Percentiles rank a stretch among this genome's conserved stretches.
Conservation (phyloP, 2,329 filamentous ascomycete species). For the Neofusicoccum sp. region DNA sequence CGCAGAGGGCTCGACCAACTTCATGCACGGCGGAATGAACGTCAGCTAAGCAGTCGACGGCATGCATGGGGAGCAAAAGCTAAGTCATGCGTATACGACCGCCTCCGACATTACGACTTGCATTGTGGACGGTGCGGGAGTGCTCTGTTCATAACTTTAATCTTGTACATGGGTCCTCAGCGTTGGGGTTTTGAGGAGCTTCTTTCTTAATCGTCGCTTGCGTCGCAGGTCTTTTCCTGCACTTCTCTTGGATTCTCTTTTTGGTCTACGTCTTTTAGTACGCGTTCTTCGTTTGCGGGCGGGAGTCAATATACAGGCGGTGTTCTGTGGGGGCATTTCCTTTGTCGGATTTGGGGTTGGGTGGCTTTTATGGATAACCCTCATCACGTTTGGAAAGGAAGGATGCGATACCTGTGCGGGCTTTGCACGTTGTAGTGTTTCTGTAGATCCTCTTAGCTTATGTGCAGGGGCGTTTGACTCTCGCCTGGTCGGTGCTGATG, state of each 20-base stretch:
- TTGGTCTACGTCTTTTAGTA: not conserved
- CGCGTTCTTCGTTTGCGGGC: not conserved
- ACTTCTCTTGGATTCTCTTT: not conserved
- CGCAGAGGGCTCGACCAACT: not conserved
- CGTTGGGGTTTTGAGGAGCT: not conserved
- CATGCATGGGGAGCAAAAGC: slow-evolving; percentile 2
- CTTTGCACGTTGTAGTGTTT: slow-evolving; percentile 13
- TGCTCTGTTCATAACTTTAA: slow-evolving; percentile 17
- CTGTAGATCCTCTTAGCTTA: slow-evolving; percentile 12
- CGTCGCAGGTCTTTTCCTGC: not conserved
- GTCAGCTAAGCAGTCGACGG: not conserved
- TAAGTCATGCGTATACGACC: slow-evolving; percentile 12
- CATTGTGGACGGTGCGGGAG: slow-evolving; percentile 12
- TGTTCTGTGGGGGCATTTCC: slow-evolving; percentile 3
- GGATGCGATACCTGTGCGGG: slow-evolving; percentile 15
- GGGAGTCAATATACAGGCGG: slow-evolving; percentile 7
- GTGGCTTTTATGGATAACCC: slow-evolving; percentile 8
- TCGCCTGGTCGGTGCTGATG: slow-evolving; percentile 4
- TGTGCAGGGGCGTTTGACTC: not conserved
- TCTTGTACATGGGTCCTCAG: slow-evolving; percentile 14
- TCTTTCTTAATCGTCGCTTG: not conserved
- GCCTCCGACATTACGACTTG: slow-evolving; percentile 17
- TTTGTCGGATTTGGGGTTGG: not conserved
- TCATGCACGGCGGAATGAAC: slow-evolving; percentile 14
- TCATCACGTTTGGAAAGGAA: slow-evolving; percentile 1